Conservation (phyloP, 129 eudicot species). For the Flaveria ramosissima region DNA sequence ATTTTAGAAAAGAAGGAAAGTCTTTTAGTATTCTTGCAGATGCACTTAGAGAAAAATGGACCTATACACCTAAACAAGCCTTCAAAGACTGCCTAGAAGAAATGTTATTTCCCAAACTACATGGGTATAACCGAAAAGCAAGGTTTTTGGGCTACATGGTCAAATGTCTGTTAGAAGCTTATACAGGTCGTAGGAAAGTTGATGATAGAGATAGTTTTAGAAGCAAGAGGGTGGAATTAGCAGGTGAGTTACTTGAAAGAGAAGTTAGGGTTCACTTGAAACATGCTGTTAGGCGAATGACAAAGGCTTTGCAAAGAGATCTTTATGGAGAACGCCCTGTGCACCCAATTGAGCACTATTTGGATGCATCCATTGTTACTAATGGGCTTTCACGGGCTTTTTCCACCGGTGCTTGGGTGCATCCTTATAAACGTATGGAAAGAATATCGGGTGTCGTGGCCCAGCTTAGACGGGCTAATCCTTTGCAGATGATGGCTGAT, state of each 20-base stretch:
- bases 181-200: conserved; percentile 65
- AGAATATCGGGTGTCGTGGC: conserved; percentile 91
- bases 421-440: conserved; percentile 76
- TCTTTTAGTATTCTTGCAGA: conserved; percentile 44
- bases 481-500: conserved; percentile 78
- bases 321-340: conserved; percentile 63
- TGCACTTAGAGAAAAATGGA: conserved; percentile 42
- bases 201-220: conserved; percentile 88
- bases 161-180: conserved; percentile 73
- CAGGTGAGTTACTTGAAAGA: conserved; percentile 83
- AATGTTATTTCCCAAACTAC: conserved; percentile 64
- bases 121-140: conserved; percentile 58
- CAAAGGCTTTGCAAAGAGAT: conserved; percentile 80
- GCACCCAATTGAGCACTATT: conserved; percentile 62
- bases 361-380: conserved; percentile 84
- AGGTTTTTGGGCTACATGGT: conserved; percentile 84
- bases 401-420: conserved; percentile 89
- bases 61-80: conserved; percentile 53
- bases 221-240: conserved; percentile 86
- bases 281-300: conserved; percentile 80
- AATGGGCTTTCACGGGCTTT: conserved; percentile 94
- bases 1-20: conserved; percentile 53
- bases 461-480: conserved; percentile 78
- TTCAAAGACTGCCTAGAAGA: conserved; percentile 38
- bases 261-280: conserved; percentile 71